These are phyloP conservation scores for sweet orange (Citrus sinensis) DNA, from an alignment of 345 rosid genomes.

Conservation along the genomic window DNA sequence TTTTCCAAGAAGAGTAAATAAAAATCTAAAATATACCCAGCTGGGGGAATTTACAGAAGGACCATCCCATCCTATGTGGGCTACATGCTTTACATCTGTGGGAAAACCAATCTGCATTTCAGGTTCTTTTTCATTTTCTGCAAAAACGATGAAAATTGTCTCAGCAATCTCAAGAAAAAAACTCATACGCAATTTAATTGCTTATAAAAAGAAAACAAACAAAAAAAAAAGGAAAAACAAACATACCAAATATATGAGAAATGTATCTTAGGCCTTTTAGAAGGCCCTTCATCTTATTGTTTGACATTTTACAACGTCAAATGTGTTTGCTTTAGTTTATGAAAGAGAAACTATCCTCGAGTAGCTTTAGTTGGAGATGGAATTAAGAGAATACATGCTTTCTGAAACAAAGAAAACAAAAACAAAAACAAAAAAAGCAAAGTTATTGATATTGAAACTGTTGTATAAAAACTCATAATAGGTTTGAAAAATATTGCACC, in stretches of 20 bases:
- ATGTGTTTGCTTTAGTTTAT: background rate
- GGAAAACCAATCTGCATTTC: constrained; percentile 84
- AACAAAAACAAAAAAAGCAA: background rate
- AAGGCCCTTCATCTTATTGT: constrained; percentile 77
- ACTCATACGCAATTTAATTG: background rate
- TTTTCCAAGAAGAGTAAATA: background rate
- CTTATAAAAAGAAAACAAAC: background rate
- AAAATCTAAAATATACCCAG: constrained; percentile 42
- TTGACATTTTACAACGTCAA: constrained; percentile 30
- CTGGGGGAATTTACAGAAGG: constrained; percentile 50
- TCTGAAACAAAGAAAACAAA: constrained; percentile 6
- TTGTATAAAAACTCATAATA: background rate
- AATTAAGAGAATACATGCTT: background rate
- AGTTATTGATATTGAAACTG: background rate
- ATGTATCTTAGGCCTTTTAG: constrained; percentile 73
- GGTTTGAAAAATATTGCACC: constrained; percentile 1
- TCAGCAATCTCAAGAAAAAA: background rate
- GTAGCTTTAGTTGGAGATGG: background rate
- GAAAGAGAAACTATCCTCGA: background rate
- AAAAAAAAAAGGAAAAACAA: background rate
- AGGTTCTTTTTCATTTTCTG: constrained; percentile 71
- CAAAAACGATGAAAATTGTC: constrained; percentile 10
- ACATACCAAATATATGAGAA: constrained; percentile 70
- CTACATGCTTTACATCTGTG: constrained; percentile 91
- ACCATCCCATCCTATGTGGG: constrained; percentile 93